Conservation (phyloP, 2,329 filamentous ascomycete species). For the Cryphonectria carpinicola region DNA sequence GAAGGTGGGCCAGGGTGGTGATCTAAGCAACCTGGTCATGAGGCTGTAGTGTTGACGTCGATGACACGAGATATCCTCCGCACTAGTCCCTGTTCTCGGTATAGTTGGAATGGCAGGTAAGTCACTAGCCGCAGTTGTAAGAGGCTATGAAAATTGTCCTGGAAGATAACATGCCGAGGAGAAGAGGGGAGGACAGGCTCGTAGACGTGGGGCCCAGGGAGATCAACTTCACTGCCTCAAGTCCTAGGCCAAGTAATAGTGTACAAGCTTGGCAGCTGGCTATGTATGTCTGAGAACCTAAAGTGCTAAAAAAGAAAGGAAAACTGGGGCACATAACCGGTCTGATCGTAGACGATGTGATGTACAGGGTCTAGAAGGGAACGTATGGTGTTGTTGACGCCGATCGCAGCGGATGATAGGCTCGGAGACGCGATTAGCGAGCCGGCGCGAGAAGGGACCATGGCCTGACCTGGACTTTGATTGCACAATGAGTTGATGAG, state of each 20-base stretch:
- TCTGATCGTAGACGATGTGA: not conserved
- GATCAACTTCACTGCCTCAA: not conserved
- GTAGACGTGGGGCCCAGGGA: not conserved
- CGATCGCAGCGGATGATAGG: constrained; percentile 4
- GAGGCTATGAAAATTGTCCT: not conserved
- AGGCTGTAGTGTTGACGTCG: constrained; percentile 14
- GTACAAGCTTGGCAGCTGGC: constrained; percentile 7
- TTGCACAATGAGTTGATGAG: not conserved
- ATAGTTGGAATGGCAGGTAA: not conserved
- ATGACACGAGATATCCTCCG: constrained; percentile 2
- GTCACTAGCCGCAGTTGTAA: not conserved
- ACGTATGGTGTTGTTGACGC: constrained; percentile 5
- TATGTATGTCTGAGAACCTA: constrained; percentile 12
- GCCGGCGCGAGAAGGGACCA: not conserved
- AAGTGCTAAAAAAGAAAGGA: not conserved
- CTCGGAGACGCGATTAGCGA: constrained; percentile 3
- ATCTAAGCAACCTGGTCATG: constrained; percentile 14
- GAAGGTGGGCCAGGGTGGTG: not conserved
- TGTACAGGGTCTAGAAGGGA: not conserved
- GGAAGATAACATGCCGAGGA: not conserved
- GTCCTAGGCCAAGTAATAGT: not conserved
- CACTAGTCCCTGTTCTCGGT: not conserved
- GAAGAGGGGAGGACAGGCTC: not conserved
- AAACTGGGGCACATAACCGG: not conserved
- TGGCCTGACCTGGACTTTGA: no score